Conservation (phyloP, 2,329 filamentous ascomycete species). For the Aspergillus pseudonomiae region DNA sequence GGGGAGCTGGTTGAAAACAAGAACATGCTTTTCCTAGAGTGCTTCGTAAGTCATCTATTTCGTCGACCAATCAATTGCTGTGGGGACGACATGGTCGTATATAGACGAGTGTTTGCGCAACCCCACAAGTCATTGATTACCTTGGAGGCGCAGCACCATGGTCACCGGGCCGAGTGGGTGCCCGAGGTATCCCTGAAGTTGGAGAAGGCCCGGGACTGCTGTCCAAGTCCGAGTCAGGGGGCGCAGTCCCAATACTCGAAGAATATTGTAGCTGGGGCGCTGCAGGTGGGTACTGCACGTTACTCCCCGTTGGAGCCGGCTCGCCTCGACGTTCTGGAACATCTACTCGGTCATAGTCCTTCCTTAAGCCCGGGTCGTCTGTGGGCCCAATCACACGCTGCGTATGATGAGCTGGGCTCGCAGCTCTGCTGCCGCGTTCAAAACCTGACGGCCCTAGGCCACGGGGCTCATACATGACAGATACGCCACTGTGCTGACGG, state of each 20-base stretch:
- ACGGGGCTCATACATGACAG: slow-evolving; percentile 8
- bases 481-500: slow-evolving; percentile 16
- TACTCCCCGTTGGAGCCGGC: slow-evolving; percentile 1
- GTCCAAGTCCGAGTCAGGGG: slow-evolving; percentile 16
- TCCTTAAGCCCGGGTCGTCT: slow-evolving; percentile 1
- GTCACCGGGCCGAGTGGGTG: background rate
- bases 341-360: slow-evolving; percentile 2
- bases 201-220: slow-evolving; percentile 14
- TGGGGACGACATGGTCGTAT: background rate
- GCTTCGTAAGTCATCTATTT: slow-evolving; percentile 1
- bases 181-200: background rate
- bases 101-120: background rate
- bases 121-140: background rate
- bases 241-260: slow-evolving; percentile 12
- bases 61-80: background rate
- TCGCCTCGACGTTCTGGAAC: slow-evolving; percentile 7
- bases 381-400: background rate
- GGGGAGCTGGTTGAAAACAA: background rate
- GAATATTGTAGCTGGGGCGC: slow-evolving; percentile 9
- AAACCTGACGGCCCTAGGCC: background rate
- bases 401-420: background rate
- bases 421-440: slow-evolving; percentile 2
- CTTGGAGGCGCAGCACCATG: slow-evolving; percentile 1
- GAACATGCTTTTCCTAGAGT: background rate
- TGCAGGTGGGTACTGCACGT: background rate